These are phyloP conservation scores for Pleurotus salmoneostramineus DNA, from an alignment of 768 basidiomycete genomes.

Conservation along the genomic window DNA sequence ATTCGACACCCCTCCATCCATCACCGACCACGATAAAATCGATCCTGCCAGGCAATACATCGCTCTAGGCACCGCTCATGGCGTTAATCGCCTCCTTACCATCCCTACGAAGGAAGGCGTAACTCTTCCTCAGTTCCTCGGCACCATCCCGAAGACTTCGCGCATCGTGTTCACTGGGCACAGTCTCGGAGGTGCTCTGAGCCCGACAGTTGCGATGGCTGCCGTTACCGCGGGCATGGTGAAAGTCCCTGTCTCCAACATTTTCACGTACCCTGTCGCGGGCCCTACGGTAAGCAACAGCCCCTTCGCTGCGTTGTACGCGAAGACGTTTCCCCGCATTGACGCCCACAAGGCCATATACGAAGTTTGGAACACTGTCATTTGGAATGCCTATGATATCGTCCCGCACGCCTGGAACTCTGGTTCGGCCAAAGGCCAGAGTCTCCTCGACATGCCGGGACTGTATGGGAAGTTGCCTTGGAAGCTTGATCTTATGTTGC, in stretches of 20 bases:
- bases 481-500: too few species aligned
- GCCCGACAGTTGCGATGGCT: background rate
- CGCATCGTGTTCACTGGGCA: conserved; percentile 2
- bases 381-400: conserved; percentile 2
- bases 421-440: background rate
- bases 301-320: background rate
- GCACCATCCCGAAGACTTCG: background rate
- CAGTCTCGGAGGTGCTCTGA: background rate
- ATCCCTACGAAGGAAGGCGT: background rate
- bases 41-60: background rate
- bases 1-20: background rate
- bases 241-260: background rate
- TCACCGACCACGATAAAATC: background rate
- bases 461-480: background rate
- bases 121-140: background rate
- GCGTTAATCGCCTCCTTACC: background rate
- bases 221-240: background rate
- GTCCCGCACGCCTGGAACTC: background rate
- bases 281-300: background rate
- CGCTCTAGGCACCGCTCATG: background rate
- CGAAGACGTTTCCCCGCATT: background rate
- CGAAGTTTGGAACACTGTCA: background rate
- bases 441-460: background rate
- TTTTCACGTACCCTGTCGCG: background rate
- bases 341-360: background rate